Base-by-base conservation (phyloP, 2,329 filamentous ascomycete genomes). In the Shiraia bambusicola region DNA sequence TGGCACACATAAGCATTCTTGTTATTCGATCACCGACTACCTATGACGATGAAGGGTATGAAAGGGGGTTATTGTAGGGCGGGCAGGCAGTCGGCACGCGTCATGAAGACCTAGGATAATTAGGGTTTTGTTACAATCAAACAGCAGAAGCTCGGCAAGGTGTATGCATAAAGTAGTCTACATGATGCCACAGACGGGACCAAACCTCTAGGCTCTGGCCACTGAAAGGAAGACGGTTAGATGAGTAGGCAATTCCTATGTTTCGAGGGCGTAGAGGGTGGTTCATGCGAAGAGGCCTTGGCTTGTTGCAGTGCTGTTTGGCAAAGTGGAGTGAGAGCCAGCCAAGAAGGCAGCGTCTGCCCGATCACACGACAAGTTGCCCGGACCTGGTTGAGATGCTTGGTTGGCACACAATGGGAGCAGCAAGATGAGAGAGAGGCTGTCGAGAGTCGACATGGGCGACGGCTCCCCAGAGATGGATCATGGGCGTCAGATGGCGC, bases 281-380 rank as follows among this genome's bases (percentile, higher is more conserved):
- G 27, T 55, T 54, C 41, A 66, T 66, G 61, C 59, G 37, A 33
- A 27, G 9, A 41, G 34, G 40, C 51, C 55, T 59, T 50, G 56
- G 50, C 7, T 34, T 44, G 55, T 56, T 46, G 39, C 52, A 58
- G 47, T 34, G 34, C 45, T 50, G 54, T 61, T 61, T 62, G 44
- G 49, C 37, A 38, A 39, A 24, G 25, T n/a, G 30, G 28, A 31
- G 37, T 28, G 14, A 12, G 30, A 28, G 30, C 30, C 14, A 15
- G 19, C 24, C 29, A 14, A 12, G 31, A 28, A 26, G 34, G n/a
- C 14, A 19, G 30, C 26, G 38, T 9, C n/a, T 31, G 38, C 27
- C n/a, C 27, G 19, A 29, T 25, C 32, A 34, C 26, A 25, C 32
- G 27, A 40, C 15, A 28, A 33, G 6, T 10, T 28, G 16, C 15